Evolutionary conservation across 2,329 filamentous ascomycete genomes (phyloP).

Genomic region (Helotiales sp.): DNA sequence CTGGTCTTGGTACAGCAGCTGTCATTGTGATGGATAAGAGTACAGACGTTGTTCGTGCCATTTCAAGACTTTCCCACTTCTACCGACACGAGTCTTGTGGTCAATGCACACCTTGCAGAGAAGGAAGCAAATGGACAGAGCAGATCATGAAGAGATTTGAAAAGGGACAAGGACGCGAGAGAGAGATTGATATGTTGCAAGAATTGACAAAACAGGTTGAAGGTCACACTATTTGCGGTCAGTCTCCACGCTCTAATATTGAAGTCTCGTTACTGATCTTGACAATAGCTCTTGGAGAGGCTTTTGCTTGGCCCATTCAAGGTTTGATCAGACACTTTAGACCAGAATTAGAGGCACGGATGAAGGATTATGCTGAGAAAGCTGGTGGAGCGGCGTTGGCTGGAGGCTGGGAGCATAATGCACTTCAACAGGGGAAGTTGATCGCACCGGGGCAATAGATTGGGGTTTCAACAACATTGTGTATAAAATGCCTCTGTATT

Average conservation of each 20-base stretch:
- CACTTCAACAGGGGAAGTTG: constrained; percentile 76
- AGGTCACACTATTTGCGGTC: constrained; percentile 97
- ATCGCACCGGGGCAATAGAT: constrained; percentile 86
- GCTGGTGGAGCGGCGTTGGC: constrained; percentile 74
- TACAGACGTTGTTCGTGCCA: constrained; percentile 91
- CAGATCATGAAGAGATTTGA: constrained; percentile 98
- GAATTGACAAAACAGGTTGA: constrained; percentile 99
- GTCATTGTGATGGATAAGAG: constrained; percentile 99
- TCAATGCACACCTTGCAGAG: constrained; percentile 98
- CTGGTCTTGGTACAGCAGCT: constrained; percentile 92
- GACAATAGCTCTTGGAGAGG: constrained; percentile 78
- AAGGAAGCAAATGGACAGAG: constrained; percentile 98
- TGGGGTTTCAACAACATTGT: constrained; percentile 15
- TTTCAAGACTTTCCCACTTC: constrained; percentile 90
- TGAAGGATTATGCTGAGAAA: constrained; percentile 75
- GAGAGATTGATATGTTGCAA: constrained; percentile 99
- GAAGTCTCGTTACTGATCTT: constrained; percentile 15
- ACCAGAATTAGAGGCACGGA: constrained; percentile 89
- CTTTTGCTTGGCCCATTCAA: constrained; percentile 98
- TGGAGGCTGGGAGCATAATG: constrained; percentile 82
- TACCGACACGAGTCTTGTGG: constrained; percentile 98
- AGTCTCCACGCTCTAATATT: constrained; percentile 35
- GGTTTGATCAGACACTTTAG: constrained; percentile 98
- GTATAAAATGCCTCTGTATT: constrained; percentile 34
- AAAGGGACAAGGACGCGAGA: constrained; percentile 80